These are phyloP conservation scores for Bryum argenteum DNA, from an alignment of 225 moss, liverwort and hornwort genomes.

Conservation along the genomic window DNA sequence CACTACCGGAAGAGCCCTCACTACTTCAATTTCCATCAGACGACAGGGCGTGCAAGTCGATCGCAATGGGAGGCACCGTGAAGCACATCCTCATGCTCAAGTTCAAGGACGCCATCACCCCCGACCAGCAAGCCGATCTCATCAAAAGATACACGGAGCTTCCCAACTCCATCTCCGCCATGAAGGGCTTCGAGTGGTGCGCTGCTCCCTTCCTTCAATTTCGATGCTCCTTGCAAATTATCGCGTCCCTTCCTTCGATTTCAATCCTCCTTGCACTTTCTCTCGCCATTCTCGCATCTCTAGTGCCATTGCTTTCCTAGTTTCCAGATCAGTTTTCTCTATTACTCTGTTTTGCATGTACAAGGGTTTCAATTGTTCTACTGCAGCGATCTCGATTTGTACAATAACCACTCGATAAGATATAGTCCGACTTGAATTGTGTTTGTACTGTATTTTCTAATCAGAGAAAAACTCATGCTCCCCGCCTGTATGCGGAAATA, in stretches of 20 bases:
- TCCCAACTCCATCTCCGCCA: conserved; percentile 54
- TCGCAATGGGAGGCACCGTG: conserved; percentile 46
- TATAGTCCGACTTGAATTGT: too few species aligned
- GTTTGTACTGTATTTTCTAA: too few species aligned
- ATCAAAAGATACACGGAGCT: conserved; percentile 46
- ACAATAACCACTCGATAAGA: too few species aligned
- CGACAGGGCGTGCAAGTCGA: neutral
- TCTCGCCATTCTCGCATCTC: too few species aligned
- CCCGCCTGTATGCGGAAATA: too few species aligned
- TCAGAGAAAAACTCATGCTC: too few species aligned
- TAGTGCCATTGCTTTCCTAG: too few species aligned
- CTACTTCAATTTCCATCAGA: too few species aligned
- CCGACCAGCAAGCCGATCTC: conserved; percentile 43
- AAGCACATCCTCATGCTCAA: conserved; percentile 68
- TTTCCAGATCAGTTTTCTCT: neutral
- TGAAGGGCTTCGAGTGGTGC: conserved; percentile 76
- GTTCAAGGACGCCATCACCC: conserved; percentile 52
- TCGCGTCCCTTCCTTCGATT: neutral
- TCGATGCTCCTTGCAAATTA: too few species aligned
- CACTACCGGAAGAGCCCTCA: too few species aligned
- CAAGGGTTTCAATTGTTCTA: neutral
- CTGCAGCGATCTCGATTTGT: too few species aligned
- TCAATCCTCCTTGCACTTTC: neutral
- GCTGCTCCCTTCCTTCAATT: neutral
- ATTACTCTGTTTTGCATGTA: neutral